phyloP scores from a whole-genome alignment of 2,329 filamentous ascomycete species.

The Pseudogymnoascus sp. region DNA sequence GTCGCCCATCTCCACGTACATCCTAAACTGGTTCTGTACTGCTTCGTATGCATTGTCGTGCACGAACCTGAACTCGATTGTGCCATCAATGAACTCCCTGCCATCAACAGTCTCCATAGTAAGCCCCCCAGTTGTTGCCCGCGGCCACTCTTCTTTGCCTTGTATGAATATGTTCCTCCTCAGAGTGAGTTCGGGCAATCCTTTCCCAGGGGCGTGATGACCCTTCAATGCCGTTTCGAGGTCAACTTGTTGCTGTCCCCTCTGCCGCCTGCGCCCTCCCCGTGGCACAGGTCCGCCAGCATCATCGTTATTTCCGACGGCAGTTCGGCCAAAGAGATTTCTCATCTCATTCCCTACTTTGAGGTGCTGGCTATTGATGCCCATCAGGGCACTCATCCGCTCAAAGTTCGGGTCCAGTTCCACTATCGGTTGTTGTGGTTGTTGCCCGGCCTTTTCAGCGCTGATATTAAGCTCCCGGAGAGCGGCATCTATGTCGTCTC shows the following conservation, averaged over 20 bases:
- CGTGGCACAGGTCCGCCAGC: slow-evolving; percentile 32
- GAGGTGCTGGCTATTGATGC: slow-evolving; percentile 64
- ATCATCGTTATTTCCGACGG: slow-evolving; percentile 49
- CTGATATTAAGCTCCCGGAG: slow-evolving; percentile 51
- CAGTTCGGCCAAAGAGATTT: slow-evolving; percentile 58
- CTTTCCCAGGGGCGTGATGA: slow-evolving; percentile 44
- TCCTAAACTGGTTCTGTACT: slow-evolving; percentile 69
- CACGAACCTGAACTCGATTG: slow-evolving; percentile 67
- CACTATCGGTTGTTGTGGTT: slow-evolving; percentile 13
- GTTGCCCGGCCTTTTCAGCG: slow-evolving; percentile 14
- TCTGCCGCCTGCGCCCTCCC: slow-evolving; percentile 34
- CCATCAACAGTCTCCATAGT: slow-evolving; percentile 64
- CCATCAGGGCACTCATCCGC: slow-evolving; percentile 46
- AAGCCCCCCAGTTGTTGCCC: slow-evolving; percentile 66
- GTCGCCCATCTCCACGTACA: slow-evolving; percentile 74
- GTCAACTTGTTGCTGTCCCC: slow-evolving; percentile 37
- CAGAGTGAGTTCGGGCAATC: slow-evolving; percentile 50
- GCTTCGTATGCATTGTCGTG: slow-evolving; percentile 69
- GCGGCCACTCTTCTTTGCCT: slow-evolving; percentile 66
- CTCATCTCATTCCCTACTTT: slow-evolving; percentile 91
- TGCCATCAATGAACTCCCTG: slow-evolving; percentile 41
- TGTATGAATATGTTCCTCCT: slow-evolving; percentile 63
- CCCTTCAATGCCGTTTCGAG: slow-evolving; percentile 31
- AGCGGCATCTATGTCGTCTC: slow-evolving; percentile 60
- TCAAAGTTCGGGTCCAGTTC: slow-evolving; percentile 34